These are phyloP conservation scores for Tricholoma matsutake DNA, from an alignment of 768 basidiomycete genomes.

Conservation along the genomic window DNA sequence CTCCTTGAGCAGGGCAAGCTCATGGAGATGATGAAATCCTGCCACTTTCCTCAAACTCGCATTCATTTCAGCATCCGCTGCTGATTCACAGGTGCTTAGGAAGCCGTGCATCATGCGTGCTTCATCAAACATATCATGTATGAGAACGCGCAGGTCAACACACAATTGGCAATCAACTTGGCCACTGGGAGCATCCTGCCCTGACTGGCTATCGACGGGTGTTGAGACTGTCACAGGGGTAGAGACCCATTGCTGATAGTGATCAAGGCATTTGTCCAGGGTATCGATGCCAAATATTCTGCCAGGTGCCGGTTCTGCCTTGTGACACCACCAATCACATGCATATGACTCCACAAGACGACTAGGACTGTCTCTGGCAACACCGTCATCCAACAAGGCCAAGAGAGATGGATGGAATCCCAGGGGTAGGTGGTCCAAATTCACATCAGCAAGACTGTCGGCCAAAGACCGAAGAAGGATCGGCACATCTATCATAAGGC, in stretches of 20 bases:
- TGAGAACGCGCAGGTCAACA: too few species aligned
- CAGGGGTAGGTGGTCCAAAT: too few species aligned
- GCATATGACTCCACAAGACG: neutral
- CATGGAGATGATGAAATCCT: neutral
- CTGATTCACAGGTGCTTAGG: neutral
- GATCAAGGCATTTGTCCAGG: neutral
- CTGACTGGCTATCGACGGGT: neutral
- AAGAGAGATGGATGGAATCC: too few species aligned
- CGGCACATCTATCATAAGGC: too few species aligned
- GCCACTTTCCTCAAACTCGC: too few species aligned
- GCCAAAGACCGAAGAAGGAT: too few species aligned
- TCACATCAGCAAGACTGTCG: too few species aligned
- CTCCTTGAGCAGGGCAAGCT: neutral
- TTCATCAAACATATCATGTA: too few species aligned
- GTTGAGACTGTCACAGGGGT: neutral
- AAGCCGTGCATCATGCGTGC: neutral
- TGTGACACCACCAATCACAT: neutral
- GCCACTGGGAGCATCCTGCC: neutral
- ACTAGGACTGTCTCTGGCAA: too few species aligned
- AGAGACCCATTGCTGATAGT: neutral
- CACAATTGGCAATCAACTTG: too few species aligned
- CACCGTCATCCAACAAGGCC: too few species aligned
- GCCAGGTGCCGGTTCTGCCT: neutral
- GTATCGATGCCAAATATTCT: too few species aligned
- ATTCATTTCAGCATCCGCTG: neutral